Evolutionary conservation across 805 yeast species (phyloP).

Genomic region (Priceomyces fermenticarens): DNA sequence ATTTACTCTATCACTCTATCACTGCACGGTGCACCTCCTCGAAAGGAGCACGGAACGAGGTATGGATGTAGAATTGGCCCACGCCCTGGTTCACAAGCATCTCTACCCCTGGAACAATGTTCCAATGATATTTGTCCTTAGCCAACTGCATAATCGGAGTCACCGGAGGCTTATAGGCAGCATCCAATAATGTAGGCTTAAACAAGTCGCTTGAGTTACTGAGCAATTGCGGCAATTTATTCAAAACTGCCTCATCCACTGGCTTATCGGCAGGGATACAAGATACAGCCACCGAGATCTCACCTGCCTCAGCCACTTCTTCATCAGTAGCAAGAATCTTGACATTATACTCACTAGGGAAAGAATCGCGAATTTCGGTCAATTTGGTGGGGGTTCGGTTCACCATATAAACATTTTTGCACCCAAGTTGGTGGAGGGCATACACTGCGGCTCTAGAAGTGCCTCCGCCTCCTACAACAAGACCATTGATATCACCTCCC

Average conservation of each 20-base stretch:
- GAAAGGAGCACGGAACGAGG: slow-evolving; percentile 63
- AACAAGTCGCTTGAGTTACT: slow-evolving; percentile 20
- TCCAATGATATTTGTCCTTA: slow-evolving; percentile 59
- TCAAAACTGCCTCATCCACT: slow-evolving; percentile 49
- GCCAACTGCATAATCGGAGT: slow-evolving; percentile 89
- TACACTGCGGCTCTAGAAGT: slow-evolving; percentile 92
- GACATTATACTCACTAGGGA: slow-evolving; percentile 61
- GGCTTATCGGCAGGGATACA: slow-evolving; percentile 84
- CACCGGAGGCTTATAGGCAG: slow-evolving; percentile 87
- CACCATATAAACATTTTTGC: slow-evolving; percentile 68
- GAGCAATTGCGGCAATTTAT: slow-evolving; percentile 48
- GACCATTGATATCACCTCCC: slow-evolving; percentile 40
- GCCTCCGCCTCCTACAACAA: slow-evolving; percentile 96
- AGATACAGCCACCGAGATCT: slow-evolving; percentile 63
- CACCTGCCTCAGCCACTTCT: slow-evolving; percentile 41
- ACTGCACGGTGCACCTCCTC: slow-evolving; percentile 62
- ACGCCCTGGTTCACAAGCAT: slow-evolving; percentile 94
- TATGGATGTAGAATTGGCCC: slow-evolving; percentile 79
- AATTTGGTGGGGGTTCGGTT: slow-evolving; percentile 77
- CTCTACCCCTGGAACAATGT: slow-evolving; percentile 84
- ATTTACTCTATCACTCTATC: slow-evolving; percentile 15
- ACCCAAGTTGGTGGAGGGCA: slow-evolving; percentile 79
- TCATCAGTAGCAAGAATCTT: slow-evolving; percentile 50
- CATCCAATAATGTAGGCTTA: slow-evolving; percentile 69
- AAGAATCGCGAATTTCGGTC: slow-evolving; percentile 51